Percentiles rank a stretch among this genome's conserved stretches.
Evolutionary conservation across 2,329 filamentous ascomycete genomes (phyloP).

Genomic region (Calonectria pseudoturangicola): DNA sequence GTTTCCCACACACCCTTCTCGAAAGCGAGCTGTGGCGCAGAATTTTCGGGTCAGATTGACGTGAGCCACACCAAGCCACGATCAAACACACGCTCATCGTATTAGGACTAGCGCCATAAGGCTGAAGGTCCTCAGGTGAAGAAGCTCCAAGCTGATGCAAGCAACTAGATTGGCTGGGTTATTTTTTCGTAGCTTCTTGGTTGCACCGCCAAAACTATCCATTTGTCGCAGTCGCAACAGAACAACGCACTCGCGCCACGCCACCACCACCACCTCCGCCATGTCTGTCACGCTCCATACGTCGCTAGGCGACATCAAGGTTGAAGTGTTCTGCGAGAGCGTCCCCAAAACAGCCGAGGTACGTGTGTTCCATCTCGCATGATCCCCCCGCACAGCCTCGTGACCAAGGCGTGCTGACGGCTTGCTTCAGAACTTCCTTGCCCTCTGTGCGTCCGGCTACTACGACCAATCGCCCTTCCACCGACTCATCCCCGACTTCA

Average conservation of each 20-base stretch:
- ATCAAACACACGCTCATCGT: neutral
- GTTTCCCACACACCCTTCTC: conserved; percentile 3
- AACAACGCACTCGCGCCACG: neutral
- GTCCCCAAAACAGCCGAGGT: conserved; percentile 94
- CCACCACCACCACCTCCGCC: conserved; percentile 23
- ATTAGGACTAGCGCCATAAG: conserved; percentile 27
- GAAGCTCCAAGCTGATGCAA: conserved; percentile 7
- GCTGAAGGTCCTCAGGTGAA: conserved; percentile 15
- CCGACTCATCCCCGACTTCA: conserved; percentile 87
- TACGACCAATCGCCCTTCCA: conserved; percentile 87
- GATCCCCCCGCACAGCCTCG: neutral
- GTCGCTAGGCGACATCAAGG: conserved; percentile 90
- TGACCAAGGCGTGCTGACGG: conserved; percentile 32
- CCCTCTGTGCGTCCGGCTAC: conserved; percentile 86
- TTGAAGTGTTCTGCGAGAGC: conserved; percentile 96
- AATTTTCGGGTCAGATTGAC: conserved; percentile 10
- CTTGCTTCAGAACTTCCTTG: conserved; percentile 85
- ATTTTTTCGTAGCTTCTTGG: conserved; percentile 29
- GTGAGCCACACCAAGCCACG: conserved; percentile 31
- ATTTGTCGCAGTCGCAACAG: conserved; percentile 2
- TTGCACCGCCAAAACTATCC: conserved; percentile 19
- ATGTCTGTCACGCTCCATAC: conserved; percentile 89
- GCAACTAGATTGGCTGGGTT: conserved; percentile 29
- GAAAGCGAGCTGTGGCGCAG: conserved; percentile 12
- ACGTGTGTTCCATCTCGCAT: conserved; percentile 50